Evolutionary conservation across 108 stramenopile genomes (phyloP).

Genomic region (Cylindrotheca closterium): DNA sequence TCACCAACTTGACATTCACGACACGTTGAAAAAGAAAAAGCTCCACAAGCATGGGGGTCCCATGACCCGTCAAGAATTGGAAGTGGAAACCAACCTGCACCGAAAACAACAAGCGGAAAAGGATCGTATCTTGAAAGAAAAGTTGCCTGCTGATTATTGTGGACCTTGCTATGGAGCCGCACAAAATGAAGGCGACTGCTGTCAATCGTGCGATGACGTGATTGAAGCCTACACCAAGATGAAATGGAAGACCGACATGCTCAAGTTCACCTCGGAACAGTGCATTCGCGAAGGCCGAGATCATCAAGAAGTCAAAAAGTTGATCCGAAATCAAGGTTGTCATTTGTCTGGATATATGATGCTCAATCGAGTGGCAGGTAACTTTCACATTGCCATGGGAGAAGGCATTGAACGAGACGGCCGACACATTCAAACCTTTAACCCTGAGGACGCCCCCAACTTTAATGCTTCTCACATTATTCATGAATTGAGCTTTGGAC

Average conservation of each 20-base stretch:
- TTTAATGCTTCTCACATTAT: slow-evolving; percentile 96
- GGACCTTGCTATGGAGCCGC: slow-evolving; percentile 96
- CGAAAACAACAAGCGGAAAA: slow-evolving; percentile 41
- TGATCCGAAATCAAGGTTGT: slow-evolving; percentile 91
- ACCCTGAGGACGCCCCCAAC: slow-evolving; percentile 83
- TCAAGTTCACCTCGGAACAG: slow-evolving; percentile 83
- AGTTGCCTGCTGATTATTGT: slow-evolving; percentile 85
- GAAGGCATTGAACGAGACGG: slow-evolving; percentile 94
- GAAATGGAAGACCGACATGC: slow-evolving; percentile 72
- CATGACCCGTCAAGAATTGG: slow-evolving; percentile 32
- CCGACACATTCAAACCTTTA: slow-evolving; percentile 85
- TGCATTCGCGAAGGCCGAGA: slow-evolving; percentile 90
- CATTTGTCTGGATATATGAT: slow-evolving; percentile 87
- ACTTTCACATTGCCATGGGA: slow-evolving; percentile 98
- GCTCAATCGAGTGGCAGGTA: slow-evolving; percentile 95
- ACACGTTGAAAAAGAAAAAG: slow-evolving; percentile 65
- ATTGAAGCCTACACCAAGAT: slow-evolving; percentile 71
- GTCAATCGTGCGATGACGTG: slow-evolving; percentile 89
- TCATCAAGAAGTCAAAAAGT: slow-evolving; percentile 38
- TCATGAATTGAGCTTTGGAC: slow-evolving; percentile 89
- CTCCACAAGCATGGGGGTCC: slow-evolving; percentile 38
- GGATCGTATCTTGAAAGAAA: slow-evolving; percentile 35
- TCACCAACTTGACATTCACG: slow-evolving; percentile 90
- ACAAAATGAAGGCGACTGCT: slow-evolving; percentile 70
- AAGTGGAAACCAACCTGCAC: slow-evolving; percentile 43